These are phyloP conservation scores for Suillus americanus DNA, from an alignment of 768 basidiomycete genomes.

Conservation along the genomic window DNA sequence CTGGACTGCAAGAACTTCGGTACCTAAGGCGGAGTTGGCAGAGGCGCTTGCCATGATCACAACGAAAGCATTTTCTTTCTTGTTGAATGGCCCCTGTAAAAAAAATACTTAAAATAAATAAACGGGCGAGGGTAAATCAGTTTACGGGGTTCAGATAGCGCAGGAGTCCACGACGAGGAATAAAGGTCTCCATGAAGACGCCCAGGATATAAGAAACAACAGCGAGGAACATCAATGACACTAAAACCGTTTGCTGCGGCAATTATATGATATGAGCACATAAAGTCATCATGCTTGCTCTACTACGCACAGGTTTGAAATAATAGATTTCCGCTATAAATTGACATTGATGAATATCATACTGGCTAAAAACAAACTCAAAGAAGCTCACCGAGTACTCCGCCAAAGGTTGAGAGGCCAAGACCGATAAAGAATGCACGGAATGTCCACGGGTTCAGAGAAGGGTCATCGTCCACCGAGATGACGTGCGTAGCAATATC, in stretches of 20 bases:
- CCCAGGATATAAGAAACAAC: constrained; percentile 47
- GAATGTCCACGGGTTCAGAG: constrained; percentile 46
- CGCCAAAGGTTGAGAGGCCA: constrained; percentile 47
- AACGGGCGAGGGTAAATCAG: background rate
- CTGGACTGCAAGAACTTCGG: constrained; percentile 49
- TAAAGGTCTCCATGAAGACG: constrained; percentile 38
- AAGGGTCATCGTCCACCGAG: constrained; percentile 42
- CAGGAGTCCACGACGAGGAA: constrained; percentile 41
- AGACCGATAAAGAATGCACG: constrained; percentile 47
- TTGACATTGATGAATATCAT: constrained; percentile 8
- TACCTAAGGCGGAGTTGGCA: constrained; percentile 47
- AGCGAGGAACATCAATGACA: constrained; percentile 49
- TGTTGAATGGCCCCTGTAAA: constrained; percentile 48
- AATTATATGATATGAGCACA: constrained; percentile 7
- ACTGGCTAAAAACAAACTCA: constrained; percentile 8
- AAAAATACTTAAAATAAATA: background rate
- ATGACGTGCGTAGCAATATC: constrained; percentile 46
- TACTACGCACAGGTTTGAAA: constrained; percentile 44
- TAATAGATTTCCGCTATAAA: constrained; percentile 49
- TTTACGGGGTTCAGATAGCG: constrained; percentile 48
- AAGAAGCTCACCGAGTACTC: constrained; percentile 39
- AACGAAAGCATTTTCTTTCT: constrained; percentile 52
- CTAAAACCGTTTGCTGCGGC: constrained; percentile 45
- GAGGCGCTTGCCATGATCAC: constrained; percentile 51
- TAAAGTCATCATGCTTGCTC: background rate